phyloP scores from a whole-genome alignment of 1,284 basidiomycete species.

The Sporisorium iseilematis-ciliati region DNA sequence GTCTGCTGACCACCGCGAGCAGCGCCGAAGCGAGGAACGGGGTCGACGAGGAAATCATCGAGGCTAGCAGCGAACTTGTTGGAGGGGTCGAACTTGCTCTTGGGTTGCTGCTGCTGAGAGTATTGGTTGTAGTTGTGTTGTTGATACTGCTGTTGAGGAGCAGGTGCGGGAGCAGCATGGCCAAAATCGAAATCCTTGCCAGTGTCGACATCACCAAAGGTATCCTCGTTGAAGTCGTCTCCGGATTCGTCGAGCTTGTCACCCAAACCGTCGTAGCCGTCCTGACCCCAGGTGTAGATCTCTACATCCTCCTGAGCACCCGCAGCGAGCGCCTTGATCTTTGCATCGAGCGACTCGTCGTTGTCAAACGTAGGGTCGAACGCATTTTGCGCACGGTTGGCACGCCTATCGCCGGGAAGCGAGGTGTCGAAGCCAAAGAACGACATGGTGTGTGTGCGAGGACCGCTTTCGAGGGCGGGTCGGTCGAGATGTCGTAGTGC shows the following conservation, averaged over 20 bases:
- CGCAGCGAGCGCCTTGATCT: constrained; percentile 72
- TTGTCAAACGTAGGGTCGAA: constrained; percentile 58
- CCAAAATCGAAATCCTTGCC: constrained; percentile 92
- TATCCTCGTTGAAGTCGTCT: constrained; percentile 77
- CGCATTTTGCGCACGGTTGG: constrained; percentile 22
- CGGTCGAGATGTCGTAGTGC: background rate
- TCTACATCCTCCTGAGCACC: constrained; percentile 80
- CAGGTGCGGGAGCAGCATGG: constrained; percentile 57
- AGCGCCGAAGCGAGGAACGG: constrained; percentile 49
- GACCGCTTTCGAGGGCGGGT: background rate
- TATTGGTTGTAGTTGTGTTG: constrained; percentile 15
- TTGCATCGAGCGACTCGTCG: constrained; percentile 63
- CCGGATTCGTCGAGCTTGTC: constrained; percentile 81
- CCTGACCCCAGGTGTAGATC: constrained; percentile 87
- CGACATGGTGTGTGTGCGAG: constrained; percentile 53
- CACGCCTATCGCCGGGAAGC: constrained; percentile 57
- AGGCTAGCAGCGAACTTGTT: constrained; percentile 65
- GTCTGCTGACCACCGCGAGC: constrained; percentile 24
- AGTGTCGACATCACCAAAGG: constrained; percentile 77
- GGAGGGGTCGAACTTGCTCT: constrained; percentile 40
- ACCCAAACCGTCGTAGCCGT: constrained; percentile 88
- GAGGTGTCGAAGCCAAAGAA: constrained; percentile 69
- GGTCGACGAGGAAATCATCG: constrained; percentile 68
- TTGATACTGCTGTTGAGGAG: constrained; percentile 21
- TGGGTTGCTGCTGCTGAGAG: constrained; percentile 31